Percentiles rank a stretch among this genome's conserved stretches.
These are phyloP conservation scores for Starmerella potacharoeniae DNA, from an alignment of 805 yeast species.

Conservation along the genomic window DNA sequence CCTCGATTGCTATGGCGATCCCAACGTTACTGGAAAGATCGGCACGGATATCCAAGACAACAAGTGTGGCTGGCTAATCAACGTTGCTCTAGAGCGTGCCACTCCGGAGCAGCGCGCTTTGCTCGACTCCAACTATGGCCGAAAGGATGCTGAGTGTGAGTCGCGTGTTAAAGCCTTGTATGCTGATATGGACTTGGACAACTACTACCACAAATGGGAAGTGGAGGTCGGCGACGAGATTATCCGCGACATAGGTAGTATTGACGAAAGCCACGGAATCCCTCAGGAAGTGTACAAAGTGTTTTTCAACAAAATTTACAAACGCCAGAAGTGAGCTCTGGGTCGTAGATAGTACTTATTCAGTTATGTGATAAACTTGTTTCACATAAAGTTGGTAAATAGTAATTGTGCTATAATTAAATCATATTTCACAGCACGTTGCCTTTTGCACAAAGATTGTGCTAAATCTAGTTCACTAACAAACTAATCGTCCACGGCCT, in stretches of 20 bases:
- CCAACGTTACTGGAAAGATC: slow-evolving; percentile 93
- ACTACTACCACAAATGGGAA: slow-evolving; percentile 69
- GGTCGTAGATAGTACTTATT: neutral
- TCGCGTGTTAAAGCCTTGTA: slow-evolving; percentile 60
- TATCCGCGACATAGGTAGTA: slow-evolving; percentile 47
- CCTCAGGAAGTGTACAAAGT: slow-evolving; percentile 73
- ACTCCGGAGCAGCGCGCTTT: slow-evolving; percentile 69
- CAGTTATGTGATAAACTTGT: too few species aligned
- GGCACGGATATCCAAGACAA: slow-evolving; percentile 98
- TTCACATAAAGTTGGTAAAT: neutral
- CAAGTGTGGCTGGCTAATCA: slow-evolving; percentile 96
- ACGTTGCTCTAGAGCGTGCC: slow-evolving; percentile 75
- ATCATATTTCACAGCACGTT: too few species aligned
- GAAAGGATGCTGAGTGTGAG: slow-evolving; percentile 61
- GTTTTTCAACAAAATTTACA: slow-evolving; percentile 84
- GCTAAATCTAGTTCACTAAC: too few species aligned
- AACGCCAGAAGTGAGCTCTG: slow-evolving; percentile 66
- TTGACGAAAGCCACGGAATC: slow-evolving; percentile 91
- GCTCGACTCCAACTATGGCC: slow-evolving; percentile 83
- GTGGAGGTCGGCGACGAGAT: slow-evolving; percentile 60
- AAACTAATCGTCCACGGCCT: slow-evolving; percentile 13
- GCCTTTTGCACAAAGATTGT: too few species aligned
- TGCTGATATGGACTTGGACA: slow-evolving; percentile 57
- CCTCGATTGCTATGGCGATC: slow-evolving; percentile 94
- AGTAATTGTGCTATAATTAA: too few species aligned